Conservation (phyloP, 768 basidiomycete species). For the Erythrobasidium yunnanense region DNA sequence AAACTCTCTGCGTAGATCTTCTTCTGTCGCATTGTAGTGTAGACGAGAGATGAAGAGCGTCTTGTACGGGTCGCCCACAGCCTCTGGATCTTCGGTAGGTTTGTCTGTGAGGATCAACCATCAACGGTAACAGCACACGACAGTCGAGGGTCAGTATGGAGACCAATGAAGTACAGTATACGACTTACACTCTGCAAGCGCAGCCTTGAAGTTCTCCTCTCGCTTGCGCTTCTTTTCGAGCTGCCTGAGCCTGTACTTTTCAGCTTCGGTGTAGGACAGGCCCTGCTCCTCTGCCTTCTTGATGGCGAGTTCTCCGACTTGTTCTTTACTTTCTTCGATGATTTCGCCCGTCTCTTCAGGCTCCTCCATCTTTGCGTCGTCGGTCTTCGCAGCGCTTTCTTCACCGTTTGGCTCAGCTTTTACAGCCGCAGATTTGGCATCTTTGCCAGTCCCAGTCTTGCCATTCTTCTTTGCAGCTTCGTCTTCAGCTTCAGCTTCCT, state of each 20-base stretch:
- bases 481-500: slow-evolving; percentile 34
- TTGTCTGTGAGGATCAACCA: slow-evolving; percentile 53
- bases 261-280: slow-evolving; percentile 65
- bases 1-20: slow-evolving; percentile 85
- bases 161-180: background rate
- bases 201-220: slow-evolving; percentile 62
- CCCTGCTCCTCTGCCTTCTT: background rate
- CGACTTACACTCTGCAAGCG: slow-evolving; percentile 72
- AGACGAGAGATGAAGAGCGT: slow-evolving; percentile 91
- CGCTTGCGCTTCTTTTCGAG: slow-evolving; percentile 69
- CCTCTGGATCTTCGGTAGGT: slow-evolving; percentile 79
- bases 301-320: slow-evolving; percentile 3
- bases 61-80: slow-evolving; percentile 93
- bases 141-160: background rate
- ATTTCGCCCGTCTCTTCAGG: slow-evolving; percentile 47
- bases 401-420: background rate
- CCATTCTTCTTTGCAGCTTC: slow-evolving; percentile 31
- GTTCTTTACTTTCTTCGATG: slow-evolving; percentile 42
- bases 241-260: slow-evolving; percentile 61
- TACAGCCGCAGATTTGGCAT: slow-evolving; percentile 17
- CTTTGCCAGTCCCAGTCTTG: slow-evolving; percentile 1
- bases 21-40: slow-evolving; percentile 82
- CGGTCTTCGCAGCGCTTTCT: background rate
- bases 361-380: slow-evolving; percentile 50
- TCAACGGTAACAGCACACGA: too few relatives aligned